Percentiles rank a stretch among this genome's conserved stretches.
Conservation (phyloP, 1,284 basidiomycete species). For the Tilletia horrida region DNA sequence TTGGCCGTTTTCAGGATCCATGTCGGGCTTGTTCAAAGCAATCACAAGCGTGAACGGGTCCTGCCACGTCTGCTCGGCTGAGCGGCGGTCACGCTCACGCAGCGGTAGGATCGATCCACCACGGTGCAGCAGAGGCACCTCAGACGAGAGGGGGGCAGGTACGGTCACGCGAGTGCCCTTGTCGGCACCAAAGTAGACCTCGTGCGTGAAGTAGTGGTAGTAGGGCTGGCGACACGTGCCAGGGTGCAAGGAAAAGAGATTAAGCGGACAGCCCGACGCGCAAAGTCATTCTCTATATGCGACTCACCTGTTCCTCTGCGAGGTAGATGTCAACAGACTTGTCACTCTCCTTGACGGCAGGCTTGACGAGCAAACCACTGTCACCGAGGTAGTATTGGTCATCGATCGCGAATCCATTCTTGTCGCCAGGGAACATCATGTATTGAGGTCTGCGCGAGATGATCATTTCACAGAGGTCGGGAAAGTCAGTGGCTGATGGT, state of each 20-base stretch:
- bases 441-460: constrained; percentile 68
- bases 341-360: constrained; percentile 73
- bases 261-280: background rate
- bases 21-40: constrained; percentile 64
- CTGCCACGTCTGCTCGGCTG: constrained; percentile 79
- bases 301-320: constrained; percentile 64
- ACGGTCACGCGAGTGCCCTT: constrained; percentile 68
- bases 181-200: constrained; percentile 64
- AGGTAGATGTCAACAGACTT: constrained; percentile 76
- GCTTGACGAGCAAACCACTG: constrained; percentile 86
- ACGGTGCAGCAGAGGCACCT: constrained; percentile 77
- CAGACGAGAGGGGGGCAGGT: constrained; percentile 69
- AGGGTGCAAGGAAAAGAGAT: no score
- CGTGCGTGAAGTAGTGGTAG: constrained; percentile 78
- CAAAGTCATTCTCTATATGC: no score
- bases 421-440: constrained; percentile 83
- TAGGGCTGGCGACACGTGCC: constrained; percentile 65
- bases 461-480: constrained; percentile 53
- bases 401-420: constrained; percentile 78
- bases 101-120: constrained; percentile 88
- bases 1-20: constrained; percentile 17
- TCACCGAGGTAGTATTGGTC: constrained; percentile 91
- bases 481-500: no score
- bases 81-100: constrained; percentile 78
- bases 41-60: constrained; percentile 92